Base-by-base conservation (phyloP, 75 land plant species). In the Ceratopteris richardii region DNA sequence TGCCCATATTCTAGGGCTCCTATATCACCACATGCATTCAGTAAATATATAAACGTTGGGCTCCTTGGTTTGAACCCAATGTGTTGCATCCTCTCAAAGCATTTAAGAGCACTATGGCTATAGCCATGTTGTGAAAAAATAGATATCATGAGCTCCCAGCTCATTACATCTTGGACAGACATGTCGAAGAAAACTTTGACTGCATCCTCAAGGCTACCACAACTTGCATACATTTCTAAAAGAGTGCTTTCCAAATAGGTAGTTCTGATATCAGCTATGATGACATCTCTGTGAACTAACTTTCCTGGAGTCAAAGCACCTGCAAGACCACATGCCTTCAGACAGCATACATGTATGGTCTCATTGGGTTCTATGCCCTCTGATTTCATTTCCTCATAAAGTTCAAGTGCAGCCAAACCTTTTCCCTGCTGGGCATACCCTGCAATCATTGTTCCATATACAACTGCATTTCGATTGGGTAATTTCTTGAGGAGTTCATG, bases 71-170 rank as follows among this genome's bases (percentile, higher is more conserved):
- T 60, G 0, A 71, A 51, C 11, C 57, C 41, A 14, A 11, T 9
- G 6, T 29, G 31, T 30, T 60, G 51, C 77, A 79, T 79, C 40
- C 31, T 31, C 29, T 64, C 57, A 23, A 51, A 79, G 24, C 63
- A 18, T 7, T 66, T 62, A 16, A 74, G 63, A 0, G 77, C 77
- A 21, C 68, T 64, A 19, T 43, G 23, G 25, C 58, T 30, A 29
- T 37, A 55, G 13, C 81, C 75, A 70, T 65, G 56, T 48, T 82
- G 67, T 10, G 64, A 48, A 33, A 47, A 71, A 3, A 66, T 58
- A 17, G 68, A 10, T 12, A 80, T 71, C 68, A 80, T 64, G 5
- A 56, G 21, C 51, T 31, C 70, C 78, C 71, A 75, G 4, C 39
- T 19, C 0, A 61, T 13, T 0, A 65, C 17, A 60, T 56, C 51